A percentile compares a stretch with the other conserved stretches of the same genome.
Conservation (phyloP, 2,329 filamentous ascomycete species). For the Pseudogymnoascus sp. region DNA sequence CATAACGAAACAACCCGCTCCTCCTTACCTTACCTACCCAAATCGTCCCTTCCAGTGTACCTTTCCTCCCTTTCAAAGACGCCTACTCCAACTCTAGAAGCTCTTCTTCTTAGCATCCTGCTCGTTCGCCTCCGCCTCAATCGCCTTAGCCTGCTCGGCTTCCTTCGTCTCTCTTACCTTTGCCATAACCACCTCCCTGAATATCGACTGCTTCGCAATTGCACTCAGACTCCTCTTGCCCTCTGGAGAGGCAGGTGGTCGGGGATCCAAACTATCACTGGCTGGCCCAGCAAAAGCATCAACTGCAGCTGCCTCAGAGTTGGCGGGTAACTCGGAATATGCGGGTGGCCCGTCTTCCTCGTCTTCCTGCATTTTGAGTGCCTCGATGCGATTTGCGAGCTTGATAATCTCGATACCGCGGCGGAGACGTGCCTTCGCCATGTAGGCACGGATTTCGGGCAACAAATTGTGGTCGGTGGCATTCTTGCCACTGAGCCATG, state of each 20-base stretch:
- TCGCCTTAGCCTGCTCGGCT: slow-evolving; percentile 66
- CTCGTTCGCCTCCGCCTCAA: slow-evolving; percentile 41
- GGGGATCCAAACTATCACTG: slow-evolving; percentile 10
- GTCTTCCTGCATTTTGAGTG: slow-evolving; percentile 88
- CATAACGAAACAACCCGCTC: not conserved
- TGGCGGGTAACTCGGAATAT: slow-evolving; percentile 50
- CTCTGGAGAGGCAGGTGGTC: slow-evolving; percentile 12
- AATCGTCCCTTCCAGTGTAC: not conserved
- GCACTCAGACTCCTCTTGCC: slow-evolving; percentile 39
- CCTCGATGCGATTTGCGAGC: slow-evolving; percentile 88
- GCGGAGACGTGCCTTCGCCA: slow-evolving; percentile 81
- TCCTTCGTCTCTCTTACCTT: slow-evolving; percentile 91
- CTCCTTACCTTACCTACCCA: not conserved
- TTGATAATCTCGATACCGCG: slow-evolving; percentile 95
- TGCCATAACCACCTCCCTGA: slow-evolving; percentile 86
- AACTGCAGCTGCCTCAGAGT: slow-evolving; percentile 48
- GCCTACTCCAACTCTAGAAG: not conserved
- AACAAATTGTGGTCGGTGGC: slow-evolving; percentile 95
- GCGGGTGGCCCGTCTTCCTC: slow-evolving; percentile 68
- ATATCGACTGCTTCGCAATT: slow-evolving; percentile 62
- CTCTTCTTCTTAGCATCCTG: slow-evolving; percentile 15
- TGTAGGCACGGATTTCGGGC: slow-evolving; percentile 91
- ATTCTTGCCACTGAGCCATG: slow-evolving; percentile 84
- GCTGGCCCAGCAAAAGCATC: slow-evolving; percentile 23
- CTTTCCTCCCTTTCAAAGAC: not conserved